Base-by-base conservation (phyloP, 2,329 filamentous ascomycete genomes). In the Dactylella cylindrospora region DNA sequence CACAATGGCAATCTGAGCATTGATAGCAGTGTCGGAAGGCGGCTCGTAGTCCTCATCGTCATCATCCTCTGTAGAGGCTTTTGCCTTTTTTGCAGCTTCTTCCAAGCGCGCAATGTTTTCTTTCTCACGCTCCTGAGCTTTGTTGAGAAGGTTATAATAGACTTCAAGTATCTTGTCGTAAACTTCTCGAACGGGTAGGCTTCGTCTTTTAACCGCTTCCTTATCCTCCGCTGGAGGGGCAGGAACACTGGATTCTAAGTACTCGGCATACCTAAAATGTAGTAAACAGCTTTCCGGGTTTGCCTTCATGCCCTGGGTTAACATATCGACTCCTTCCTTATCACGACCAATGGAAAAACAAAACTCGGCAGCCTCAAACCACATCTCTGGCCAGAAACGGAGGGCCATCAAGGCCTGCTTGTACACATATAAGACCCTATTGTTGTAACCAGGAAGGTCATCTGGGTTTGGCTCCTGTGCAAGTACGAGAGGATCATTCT, bases 261-360 rank as follows among this genome's bases (percentile, higher is more conserved):
- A 84, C 71, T 97, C 91, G 3, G 88, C 90, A 68, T 88, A 85
- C 73, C 89, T 94, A 70, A 98, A 85, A 0, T 90, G 87, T 28
- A 98, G 78, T 51, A 98, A 76, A 54, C 90, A 90, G 70, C 89
- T 96, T 74, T 98, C 93, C 0, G 93, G 90, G 71, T 97, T 98
- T 2, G 90, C 90, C 22, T 82, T 80, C 54, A 94, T 85, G 26
- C 93, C 93, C 65, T 93, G 83, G 17, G 83, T 79, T 19, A 98
- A 77, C 68, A 97, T 88, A 7, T 88, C 83, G 19, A 85, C 82
- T 8, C 89, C 90, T 59, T 68, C 67, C 25, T 68, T 67, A 38
- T 68, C 66, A 52, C 67, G 65, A 32, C 61, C 64, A 35, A 68
- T 68, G 9, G 65, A 59, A 49, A 70, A 68, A 50, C 67, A 69